Conservation (phyloP, 495 filamentous ascomycete species). For the Talaromyces stipitatus region DNA sequence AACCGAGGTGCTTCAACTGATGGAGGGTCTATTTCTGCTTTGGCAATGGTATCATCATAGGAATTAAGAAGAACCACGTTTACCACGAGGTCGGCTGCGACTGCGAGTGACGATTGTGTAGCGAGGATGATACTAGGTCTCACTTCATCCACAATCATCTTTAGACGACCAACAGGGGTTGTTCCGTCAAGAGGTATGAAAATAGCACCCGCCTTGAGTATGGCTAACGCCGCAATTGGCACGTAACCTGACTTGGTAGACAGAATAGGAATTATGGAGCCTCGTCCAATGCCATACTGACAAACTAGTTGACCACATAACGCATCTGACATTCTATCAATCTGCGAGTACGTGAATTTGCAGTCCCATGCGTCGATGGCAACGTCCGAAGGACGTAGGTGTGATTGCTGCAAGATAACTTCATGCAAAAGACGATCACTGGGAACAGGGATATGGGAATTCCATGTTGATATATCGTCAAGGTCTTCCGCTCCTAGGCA, state of each 20-base stretch:
- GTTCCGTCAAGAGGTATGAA: constrained; percentile 23
- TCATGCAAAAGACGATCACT: background rate
- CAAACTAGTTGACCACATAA: constrained; percentile 19
- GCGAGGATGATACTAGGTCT: constrained; percentile 21
- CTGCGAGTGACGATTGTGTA: too few species aligned
- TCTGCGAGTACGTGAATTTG: constrained; percentile 24
- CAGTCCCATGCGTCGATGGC: constrained; percentile 18
- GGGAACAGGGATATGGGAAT: constrained; percentile 7
- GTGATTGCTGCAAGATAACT: background rate
- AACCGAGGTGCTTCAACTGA: too few species aligned
- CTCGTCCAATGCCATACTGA: constrained; percentile 25
- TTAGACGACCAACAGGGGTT: constrained; percentile 28
- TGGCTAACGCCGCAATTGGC: constrained; percentile 38
- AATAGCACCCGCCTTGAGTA: constrained; percentile 42
- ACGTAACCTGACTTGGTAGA: constrained; percentile 48
- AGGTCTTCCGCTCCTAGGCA: too few species aligned
- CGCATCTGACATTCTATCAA: constrained; percentile 17
- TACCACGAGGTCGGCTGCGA: too few species aligned
- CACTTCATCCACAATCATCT: constrained; percentile 30
- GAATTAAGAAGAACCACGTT: too few species aligned
- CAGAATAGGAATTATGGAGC: constrained; percentile 40
- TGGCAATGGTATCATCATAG: too few species aligned
- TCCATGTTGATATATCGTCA: background rate
- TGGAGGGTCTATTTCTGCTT: too few species aligned
- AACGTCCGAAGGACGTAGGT: background rate